phyloP scores from a whole-genome alignment of 2,329 filamentous ascomycete genomes.

The Cytospora paraplurivora region DNA sequence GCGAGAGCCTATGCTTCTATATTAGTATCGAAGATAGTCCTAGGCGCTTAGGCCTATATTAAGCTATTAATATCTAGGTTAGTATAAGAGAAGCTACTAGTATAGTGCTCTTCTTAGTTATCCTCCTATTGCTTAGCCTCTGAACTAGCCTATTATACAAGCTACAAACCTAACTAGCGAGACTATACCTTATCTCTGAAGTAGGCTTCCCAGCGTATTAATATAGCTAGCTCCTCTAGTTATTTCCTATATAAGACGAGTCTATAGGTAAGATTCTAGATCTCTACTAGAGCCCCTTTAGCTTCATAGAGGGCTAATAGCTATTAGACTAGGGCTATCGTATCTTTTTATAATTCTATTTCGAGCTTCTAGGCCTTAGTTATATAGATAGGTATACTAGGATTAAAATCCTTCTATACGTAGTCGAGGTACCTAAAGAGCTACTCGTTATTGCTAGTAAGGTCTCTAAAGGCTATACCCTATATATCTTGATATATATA shows the following conservation, averaged over 20 bases:
- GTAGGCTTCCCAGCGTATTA: not conserved
- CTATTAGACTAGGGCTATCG: not conserved
- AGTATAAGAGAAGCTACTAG: not conserved
- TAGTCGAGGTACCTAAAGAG: not conserved
- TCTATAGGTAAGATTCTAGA: not conserved
- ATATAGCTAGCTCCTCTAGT: not conserved
- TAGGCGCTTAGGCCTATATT: not conserved
- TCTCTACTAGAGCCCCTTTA: not conserved
- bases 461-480: not conserved
- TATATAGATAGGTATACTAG: not conserved
- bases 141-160: too few species aligned
- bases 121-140: not conserved
- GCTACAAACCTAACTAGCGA: not conserved
- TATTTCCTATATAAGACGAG: not conserved
- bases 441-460: not conserved
- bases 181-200: not conserved
- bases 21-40: not conserved
- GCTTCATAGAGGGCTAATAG: not conserved
- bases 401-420: not conserved
- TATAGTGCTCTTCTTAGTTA: not conserved
- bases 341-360: not conserved
- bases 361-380: not conserved
- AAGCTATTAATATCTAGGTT: not conserved
- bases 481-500: not conserved
- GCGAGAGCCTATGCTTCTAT: not conserved